Evolutionary conservation across 2,329 filamentous ascomycete species (phyloP), one percentile per base, ranked within the genome.

Genomic region (Fragosphaeria purpurea): DNA sequence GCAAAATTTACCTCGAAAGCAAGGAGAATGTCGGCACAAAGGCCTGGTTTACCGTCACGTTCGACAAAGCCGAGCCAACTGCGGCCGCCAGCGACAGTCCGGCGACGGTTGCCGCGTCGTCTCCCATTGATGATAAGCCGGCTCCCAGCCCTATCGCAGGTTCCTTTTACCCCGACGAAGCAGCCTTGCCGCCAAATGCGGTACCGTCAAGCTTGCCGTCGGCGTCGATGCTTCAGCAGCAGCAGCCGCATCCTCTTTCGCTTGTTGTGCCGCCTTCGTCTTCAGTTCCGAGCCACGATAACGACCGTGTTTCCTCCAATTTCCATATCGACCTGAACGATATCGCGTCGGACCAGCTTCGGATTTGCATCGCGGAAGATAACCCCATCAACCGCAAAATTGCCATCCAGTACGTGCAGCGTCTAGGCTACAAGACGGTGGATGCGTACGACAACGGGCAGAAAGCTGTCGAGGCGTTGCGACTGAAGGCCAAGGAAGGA

Each of bases 341-440:
- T 51, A 77, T 96, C 6, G 81, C 86, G 7, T 82, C 86, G 51
- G 80, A 89, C 43, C 75, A 94, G 50, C 73, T 97, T 34, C 83
- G 88, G 35, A 83, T 97, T 34, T 95, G 89, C 65, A 91, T 97
- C 52, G 91, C 91, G 0, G 91, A 97, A 62, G 91, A 97, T 69
- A 96, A 96, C 58, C 80, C 85, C 4, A 95, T 96, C 70, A 96
- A 96, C 60, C 87, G 94, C 62, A 88, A 86, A 65, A 96, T 96
- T 58, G 90, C 90, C 1, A 88, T 95, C 46, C 88, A 89, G 58
- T 96, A 95, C 58, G 86, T 94, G 50, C 82, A 84, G 58, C 86
- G 88, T 51, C 76, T 97, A 8, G 89, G 90, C 2, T 91, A 95
- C 65, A 78, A 81, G 51, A 70, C 73, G 39, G 89, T 93, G 47